Percentiles rank a stretch among this genome's conserved stretches.
These are phyloP conservation scores for maize (Zea mays) DNA, from an alignment of 176 grass and related monocot species.

Conservation along the genomic window Zm-B73-REFERENCE-NAM-5.0 NC_050097.1:219585001-219585500, in stretches of 20 bases:
- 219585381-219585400: too few relatives aligned
- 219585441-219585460: too few relatives aligned
- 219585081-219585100: not conserved
- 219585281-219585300: too few relatives aligned
- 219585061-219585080: not conserved
- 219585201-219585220: not conserved
- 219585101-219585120: not conserved
- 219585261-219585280: too few relatives aligned
- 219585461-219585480: too few relatives aligned
- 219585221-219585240: not conserved
- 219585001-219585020: not conserved
- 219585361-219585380: too few relatives aligned
- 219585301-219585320: too few relatives aligned
- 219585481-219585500: too few relatives aligned
- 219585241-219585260: too few relatives aligned
- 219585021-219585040: not conserved
- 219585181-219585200: not conserved
- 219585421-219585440: too few relatives aligned
- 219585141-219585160: not conserved
- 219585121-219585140: not conserved
- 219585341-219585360: too few relatives aligned
- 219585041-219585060: not conserved
- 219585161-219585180: not conserved
- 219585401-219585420: too few relatives aligned
- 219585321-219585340: not conserved